phyloP scores from a whole-genome alignment of 371 early-diverging fungal species.

The Fennellomyces sp. region DNA sequence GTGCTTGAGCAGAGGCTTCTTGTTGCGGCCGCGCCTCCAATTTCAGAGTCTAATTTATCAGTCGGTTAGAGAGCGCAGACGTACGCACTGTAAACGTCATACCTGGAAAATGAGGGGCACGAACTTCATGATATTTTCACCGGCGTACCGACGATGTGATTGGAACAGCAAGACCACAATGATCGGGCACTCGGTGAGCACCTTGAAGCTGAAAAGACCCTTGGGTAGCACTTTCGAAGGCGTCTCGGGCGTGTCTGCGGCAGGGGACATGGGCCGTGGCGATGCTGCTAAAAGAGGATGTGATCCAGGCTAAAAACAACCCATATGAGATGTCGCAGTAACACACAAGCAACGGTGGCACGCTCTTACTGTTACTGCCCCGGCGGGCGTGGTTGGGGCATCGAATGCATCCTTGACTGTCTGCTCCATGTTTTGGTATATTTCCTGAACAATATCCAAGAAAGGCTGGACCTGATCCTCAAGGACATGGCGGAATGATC shows the following conservation, averaged over 20 bases:
- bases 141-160: slow-evolving; percentile 78
- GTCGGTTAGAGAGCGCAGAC: no score
- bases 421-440: slow-evolving; percentile 89
- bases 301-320: slow-evolving; percentile 49
- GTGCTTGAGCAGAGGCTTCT: slow-evolving; percentile 73
- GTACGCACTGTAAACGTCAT: no score
- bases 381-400: slow-evolving; percentile 60
- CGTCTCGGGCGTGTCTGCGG: slow-evolving; percentile 63
- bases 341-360: neutral
- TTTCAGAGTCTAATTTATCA: slow-evolving; percentile 63
- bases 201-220: slow-evolving; percentile 92
- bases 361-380: slow-evolving; percentile 51
- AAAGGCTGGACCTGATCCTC: slow-evolving; percentile 91
- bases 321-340: neutral
- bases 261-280: slow-evolving; percentile 82
- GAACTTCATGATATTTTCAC: slow-evolving; percentile 80
- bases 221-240: slow-evolving; percentile 69
- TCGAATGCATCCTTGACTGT: slow-evolving; percentile 84
- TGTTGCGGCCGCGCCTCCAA: slow-evolving; percentile 82
- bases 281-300: slow-evolving; percentile 61
- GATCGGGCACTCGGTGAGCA: slow-evolving; percentile 96
- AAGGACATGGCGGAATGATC: slow-evolving; percentile 77
- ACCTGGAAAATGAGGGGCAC: slow-evolving; percentile 89
- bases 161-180: slow-evolving; percentile 97
- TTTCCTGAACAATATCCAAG: slow-evolving; percentile 88